These are phyloP conservation scores for Ustilago shanxiensis DNA, from an alignment of 1,284 basidiomycete species.

Conservation along the genomic window DNA sequence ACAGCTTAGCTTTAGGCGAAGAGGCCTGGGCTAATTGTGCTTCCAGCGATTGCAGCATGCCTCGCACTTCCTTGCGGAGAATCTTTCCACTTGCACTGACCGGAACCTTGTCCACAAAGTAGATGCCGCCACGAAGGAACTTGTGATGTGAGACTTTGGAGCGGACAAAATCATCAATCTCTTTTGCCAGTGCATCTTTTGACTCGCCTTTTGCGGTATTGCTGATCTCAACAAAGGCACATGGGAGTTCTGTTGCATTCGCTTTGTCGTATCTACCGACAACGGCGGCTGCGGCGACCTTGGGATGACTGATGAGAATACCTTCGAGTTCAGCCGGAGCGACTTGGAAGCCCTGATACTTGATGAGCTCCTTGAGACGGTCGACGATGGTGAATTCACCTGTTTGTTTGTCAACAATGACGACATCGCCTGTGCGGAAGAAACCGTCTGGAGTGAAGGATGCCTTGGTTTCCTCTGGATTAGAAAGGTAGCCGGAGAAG, in stretches of 20 bases:
- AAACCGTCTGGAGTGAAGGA: conserved; percentile 75
- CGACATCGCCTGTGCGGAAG: conserved; percentile 66
- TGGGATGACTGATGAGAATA: conserved; percentile 41
- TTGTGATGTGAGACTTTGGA: conserved; percentile 45
- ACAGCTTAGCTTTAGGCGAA: conserved; percentile 31
- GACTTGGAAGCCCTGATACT: conserved; percentile 68
- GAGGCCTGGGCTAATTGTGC: not conserved
- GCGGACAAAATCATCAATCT: conserved; percentile 39
- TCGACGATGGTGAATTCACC: conserved; percentile 62
- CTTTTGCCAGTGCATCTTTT: conserved; percentile 12
- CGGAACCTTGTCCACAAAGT: conserved; percentile 42
- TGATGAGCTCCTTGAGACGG: conserved; percentile 66
- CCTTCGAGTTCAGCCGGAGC: conserved; percentile 64
- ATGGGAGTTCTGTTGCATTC: conserved; percentile 49
- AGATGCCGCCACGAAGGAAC: conserved; percentile 47
- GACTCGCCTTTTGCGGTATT: not conserved
- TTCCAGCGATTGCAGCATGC: conserved; percentile 20
- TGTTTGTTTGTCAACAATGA: conserved; percentile 34
- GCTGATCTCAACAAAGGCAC: conserved; percentile 45
- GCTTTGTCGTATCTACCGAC: conserved; percentile 54
- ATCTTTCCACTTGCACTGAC: conserved; percentile 53
- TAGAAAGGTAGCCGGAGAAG: conserved; percentile 46
- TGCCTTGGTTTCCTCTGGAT: conserved; percentile 73
- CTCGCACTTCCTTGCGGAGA: conserved; percentile 39
- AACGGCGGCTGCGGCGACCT: conserved; percentile 60